A percentile compares a stretch with the other conserved stretches of the same genome.
Conservation (phyloP, 2,329 filamentous ascomycete genomes). For the Penicillium psychrosexuale region DNA sequence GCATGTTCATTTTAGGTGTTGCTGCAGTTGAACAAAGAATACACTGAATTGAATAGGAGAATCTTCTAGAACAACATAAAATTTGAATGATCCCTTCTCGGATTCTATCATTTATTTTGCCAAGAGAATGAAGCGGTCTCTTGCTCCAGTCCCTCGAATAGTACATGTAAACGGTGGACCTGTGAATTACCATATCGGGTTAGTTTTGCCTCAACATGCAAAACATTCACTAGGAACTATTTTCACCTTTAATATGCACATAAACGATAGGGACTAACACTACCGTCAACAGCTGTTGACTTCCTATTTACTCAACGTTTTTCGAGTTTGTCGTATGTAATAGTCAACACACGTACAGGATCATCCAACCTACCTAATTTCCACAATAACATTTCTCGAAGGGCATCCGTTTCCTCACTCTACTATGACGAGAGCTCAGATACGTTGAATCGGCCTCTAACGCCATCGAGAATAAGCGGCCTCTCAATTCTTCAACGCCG, state of each 20-base stretch:
- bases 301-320: not conserved
- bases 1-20: too few species aligned
- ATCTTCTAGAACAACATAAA: too few species aligned
- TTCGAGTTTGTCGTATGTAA: not conserved
- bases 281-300: not conserved
- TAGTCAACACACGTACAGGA: not conserved
- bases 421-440: not conserved
- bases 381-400: not conserved
- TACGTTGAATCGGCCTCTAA: not conserved
- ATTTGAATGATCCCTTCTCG: too few species aligned
- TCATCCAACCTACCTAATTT: not conserved
- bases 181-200: too few species aligned
- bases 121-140: too few species aligned
- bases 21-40: too few species aligned
- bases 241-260: not conserved
- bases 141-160: too few species aligned
- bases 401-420: not conserved
- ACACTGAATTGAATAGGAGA: too few species aligned
- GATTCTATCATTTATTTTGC: too few species aligned
- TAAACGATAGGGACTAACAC: not conserved
- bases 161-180: too few species aligned
- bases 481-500: not conserved
- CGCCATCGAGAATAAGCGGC: not conserved
- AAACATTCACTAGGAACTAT: not conserved
- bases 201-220: too few species aligned